Base-by-base conservation (phyloP, 345 rosid genomes). In the Psidium friedrichsthalianum region DNA sequence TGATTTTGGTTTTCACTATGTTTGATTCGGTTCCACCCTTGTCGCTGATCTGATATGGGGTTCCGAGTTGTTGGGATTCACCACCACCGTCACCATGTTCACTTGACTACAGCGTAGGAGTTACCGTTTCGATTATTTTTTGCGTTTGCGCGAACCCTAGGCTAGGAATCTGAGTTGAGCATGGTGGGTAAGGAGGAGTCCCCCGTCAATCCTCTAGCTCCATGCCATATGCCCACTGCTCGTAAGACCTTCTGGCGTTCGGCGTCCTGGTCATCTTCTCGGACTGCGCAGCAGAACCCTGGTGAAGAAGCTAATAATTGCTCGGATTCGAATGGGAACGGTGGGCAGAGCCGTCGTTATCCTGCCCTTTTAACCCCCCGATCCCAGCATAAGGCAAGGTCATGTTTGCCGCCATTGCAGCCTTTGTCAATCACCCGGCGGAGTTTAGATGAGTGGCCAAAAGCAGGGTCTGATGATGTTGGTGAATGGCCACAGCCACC, bases 361-460 rank as follows among this genome's bases (percentile, higher is more conserved):
- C 98, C 96, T 42, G 92, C 86, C 82, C 99, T 97, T 24, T 90
- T 94, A 81, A 98, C 98, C 18, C 99, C 99, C 6, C 92, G 99
- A 6, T 94, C 99, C 1, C 99, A 97, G 85, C 98, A 96, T 78
- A 93, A 96, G 93, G 96, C 93, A 22, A 91, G 99, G 89, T 94
- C 98, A 29, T 94, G 97, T 90, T 93, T 98, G 90, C 99, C 99
- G 1, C 99, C 99, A 18, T 61, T 96, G 94, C 99, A 96, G 90
- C 99, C 99, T 2, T 89, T 97, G 89, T 89, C 99, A 0, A 96
- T 98, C 88, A 91, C 98, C 2, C 92, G 99, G 82, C 93, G 98
- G 87, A 98, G 99, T 84, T 91, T 98, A 84, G 99, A 98, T 25
- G 99, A 96, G 89, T 96, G 99, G 99, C 99, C 98, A n/a, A 92